Conservation (phyloP, 2,329 filamentous ascomycete species). For the Tricladium varicosporioides region DNA sequence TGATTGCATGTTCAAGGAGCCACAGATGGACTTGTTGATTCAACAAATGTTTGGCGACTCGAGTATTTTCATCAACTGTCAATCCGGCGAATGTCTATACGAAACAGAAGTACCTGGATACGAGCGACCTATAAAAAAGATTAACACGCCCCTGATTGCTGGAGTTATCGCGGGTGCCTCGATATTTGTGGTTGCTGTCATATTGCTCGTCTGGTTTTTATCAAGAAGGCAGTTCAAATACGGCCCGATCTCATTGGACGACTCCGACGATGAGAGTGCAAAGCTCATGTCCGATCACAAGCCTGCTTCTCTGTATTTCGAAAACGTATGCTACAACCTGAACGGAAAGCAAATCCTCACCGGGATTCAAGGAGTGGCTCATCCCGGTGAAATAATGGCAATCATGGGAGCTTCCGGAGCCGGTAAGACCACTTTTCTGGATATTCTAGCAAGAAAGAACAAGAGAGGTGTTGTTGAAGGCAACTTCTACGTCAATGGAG, state of each 20-base stretch:
- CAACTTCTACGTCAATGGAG: slow-evolving; percentile 89
- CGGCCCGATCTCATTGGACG: slow-evolving; percentile 79
- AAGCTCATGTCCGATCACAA: slow-evolving; percentile 92
- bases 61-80: slow-evolving; percentile 80
- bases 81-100: slow-evolving; percentile 89
- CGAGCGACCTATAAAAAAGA: slow-evolving; percentile 81
- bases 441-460: slow-evolving; percentile 95
- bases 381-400: slow-evolving; percentile 90
- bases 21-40: slow-evolving; percentile 89
- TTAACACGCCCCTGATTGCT: slow-evolving; percentile 95
- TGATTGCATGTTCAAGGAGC: slow-evolving; percentile 82
- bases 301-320: slow-evolving; percentile 82
- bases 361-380: slow-evolving; percentile 80
- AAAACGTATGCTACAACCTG: slow-evolving; percentile 81
- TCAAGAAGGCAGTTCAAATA: slow-evolving; percentile 69
- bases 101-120: slow-evolving; percentile 92
- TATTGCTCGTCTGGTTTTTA: slow-evolving; percentile 83
- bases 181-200: slow-evolving; percentile 84
- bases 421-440: slow-evolving; percentile 94
- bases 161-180: slow-evolving; percentile 84
- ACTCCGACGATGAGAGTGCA: slow-evolving; percentile 81
- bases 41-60: slow-evolving; percentile 85
- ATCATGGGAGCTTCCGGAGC: slow-evolving; percentile 99
- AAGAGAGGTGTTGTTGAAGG: slow-evolving; percentile 79
- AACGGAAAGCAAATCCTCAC: slow-evolving; percentile 85